Evolutionary conservation across 306 rosid species (phyloP).

Genomic region (Abrus pulchellus): DNA sequence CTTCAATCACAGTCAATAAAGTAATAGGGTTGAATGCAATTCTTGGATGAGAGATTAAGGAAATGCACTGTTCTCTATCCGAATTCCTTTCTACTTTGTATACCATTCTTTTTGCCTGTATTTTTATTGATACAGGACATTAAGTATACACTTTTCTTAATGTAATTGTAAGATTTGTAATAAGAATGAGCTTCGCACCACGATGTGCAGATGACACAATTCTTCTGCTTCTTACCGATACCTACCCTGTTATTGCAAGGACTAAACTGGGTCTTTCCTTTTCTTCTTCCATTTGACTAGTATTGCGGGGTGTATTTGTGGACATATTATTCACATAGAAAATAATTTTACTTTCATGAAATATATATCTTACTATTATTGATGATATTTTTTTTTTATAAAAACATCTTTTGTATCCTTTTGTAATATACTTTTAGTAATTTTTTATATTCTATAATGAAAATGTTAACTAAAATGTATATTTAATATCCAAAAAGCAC

Average conservation of each 20-base stretch:
- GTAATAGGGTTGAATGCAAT: constrained; percentile 24
- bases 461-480: too few species aligned
- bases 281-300: too few species aligned
- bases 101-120: constrained; percentile 3
- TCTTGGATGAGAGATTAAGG: constrained; percentile 31
- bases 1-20: constrained; percentile 29
- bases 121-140: not conserved
- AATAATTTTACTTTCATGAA: too few species aligned
- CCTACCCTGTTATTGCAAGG: not conserved
- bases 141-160: not conserved
- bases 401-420: too few species aligned
- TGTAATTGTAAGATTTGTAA: constrained; percentile 29
- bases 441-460: too few species aligned
- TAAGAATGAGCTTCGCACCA: not conserved
- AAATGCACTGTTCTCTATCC: constrained; percentile 3
- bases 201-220: not conserved
- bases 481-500: too few species aligned
- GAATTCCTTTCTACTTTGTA: not conserved
- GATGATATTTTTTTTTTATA: too few species aligned
- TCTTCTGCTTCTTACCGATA: not conserved
- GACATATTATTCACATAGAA: too few species aligned
- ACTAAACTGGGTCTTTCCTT: too few species aligned
- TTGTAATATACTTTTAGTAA: too few species aligned
- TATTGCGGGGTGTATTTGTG: too few species aligned
- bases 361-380: too few species aligned